These are phyloP conservation scores for Dittrichia graveolens DNA, from an alignment of 129 eudicot species.

Conservation along the genomic window DNA sequence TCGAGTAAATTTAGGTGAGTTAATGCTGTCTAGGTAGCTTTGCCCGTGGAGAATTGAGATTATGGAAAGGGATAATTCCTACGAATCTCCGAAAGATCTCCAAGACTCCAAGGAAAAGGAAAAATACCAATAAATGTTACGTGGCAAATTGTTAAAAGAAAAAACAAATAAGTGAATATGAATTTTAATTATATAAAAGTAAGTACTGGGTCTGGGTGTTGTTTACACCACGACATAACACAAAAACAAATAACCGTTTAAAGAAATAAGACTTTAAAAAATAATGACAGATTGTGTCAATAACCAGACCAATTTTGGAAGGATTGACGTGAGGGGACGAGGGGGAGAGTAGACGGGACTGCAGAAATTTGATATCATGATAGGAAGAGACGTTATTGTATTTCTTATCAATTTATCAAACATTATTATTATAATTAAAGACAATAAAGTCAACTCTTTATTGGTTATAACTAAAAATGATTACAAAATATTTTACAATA, in stretches of 20 bases:
- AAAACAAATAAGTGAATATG: slow-evolving; percentile 20
- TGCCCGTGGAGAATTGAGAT: slow-evolving; percentile 22
- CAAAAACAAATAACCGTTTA: background rate
- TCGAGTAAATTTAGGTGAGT: slow-evolving; percentile 2
- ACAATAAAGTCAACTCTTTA: no score
- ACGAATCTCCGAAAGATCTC: slow-evolving; percentile 50
- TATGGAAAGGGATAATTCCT: slow-evolving; percentile 45
- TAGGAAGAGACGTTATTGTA: no score
- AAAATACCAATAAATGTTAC: slow-evolving; percentile 22
- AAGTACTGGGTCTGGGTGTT: background rate
- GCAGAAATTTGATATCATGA: no score
- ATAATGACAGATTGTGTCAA: no score
- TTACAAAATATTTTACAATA: no score
- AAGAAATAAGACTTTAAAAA: no score
- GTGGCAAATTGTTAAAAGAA: slow-evolving; percentile 23
- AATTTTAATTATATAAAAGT: background rate
- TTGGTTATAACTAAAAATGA: no score
- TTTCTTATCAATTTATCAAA: no score
- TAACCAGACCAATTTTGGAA: no score
- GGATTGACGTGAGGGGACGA: no score
- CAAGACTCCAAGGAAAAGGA: slow-evolving; percentile 34
- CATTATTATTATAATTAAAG: no score
- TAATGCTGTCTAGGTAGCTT: slow-evolving; percentile 19
- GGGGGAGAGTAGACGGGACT: no score
- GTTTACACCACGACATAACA: background rate